Base-by-base conservation (phyloP, 495 filamentous ascomycete species). In the Penicillium atrosanguineum region DNA sequence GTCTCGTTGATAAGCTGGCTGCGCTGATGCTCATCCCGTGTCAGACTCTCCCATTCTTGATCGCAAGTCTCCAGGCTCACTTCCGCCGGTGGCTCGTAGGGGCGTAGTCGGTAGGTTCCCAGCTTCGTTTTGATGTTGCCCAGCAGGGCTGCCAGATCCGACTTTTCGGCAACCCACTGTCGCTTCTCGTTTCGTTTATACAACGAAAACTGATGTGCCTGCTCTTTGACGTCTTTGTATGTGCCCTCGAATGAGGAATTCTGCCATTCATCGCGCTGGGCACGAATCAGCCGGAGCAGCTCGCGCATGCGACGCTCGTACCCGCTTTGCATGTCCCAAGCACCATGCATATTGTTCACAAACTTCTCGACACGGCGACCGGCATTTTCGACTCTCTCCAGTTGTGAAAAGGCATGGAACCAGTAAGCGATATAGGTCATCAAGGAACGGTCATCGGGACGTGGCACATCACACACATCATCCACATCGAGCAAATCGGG, bases 351-450 rank as follows among this genome's bases (percentile, higher is more conserved):
- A 64, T 94, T 96, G 64, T 88, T 90, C 42, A 97, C 89, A 60
- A 98, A 98, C 75, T 98, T 98, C 76, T 98, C 94, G 3, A 98
- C 94, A 52, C 94, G 83, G 49, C 94, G 82, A 3, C 94, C 94
- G 2, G 95, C 95, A 67, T 97, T 98, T 66, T 98, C 94, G 12
- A 98, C 95, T 56, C 91, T 82, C 70, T 98, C 94, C 83, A 98
- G 89, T 64, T 97, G 91, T 20, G 92, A 96, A 64, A 98, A 98
- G 52, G 94, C 95, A 62, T 98, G 94, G 80, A 97, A 98, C 94
- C 95, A 98, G 71, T 97, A 97, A 53, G 94, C 94, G 59, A 98
- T 97, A 65, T 98, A 98, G 6, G 94, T 98, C 93, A 98, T 97
- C 67, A 98, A 79, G 59, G 88, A 93, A 52, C 91, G 87, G 69